These are phyloP conservation scores for Pseudoturritis turrita DNA, from an alignment of 345 rosid species.

Conservation along the genomic window DNA sequence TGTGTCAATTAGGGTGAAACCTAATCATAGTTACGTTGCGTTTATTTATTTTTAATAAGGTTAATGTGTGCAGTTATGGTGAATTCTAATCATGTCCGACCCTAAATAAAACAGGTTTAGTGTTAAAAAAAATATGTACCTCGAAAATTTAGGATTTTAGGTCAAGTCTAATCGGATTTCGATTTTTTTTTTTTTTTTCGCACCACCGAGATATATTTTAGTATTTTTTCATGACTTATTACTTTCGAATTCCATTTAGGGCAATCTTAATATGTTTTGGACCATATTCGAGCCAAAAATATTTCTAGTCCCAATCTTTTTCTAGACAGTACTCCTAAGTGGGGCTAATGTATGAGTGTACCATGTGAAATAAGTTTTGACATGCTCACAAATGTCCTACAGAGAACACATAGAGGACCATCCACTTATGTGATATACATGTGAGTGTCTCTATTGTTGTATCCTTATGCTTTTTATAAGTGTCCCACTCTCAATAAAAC, in stretches of 20 bases:
- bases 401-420: conserved; percentile 20
- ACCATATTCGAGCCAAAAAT: not conserved
- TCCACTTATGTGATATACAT: conserved; percentile 23
- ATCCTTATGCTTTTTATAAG: conserved; percentile 8
- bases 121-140: not conserved
- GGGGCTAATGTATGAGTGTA: conserved; percentile 19
- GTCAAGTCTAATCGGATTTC: not conserved
- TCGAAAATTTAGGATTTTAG: not conserved
- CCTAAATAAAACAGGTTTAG: not conserved
- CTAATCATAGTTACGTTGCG: not conserved
- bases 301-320: conserved; percentile 2
- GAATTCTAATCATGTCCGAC: not conserved
- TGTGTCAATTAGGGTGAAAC: not conserved
- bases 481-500: conserved; percentile 18
- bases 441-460: conserved; percentile 22
- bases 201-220: not conserved
- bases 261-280: not conserved
- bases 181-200: not conserved
- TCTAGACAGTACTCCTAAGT: conserved; percentile 1
- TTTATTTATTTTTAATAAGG: not conserved
- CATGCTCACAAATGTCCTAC: conserved; percentile 30
- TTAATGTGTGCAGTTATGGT: not conserved
- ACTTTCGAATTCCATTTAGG: not conserved
- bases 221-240: not conserved
- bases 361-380: conserved; percentile 22